These are phyloP conservation scores for Lactuca sativa DNA, from an alignment of 129 eudicot species.

Conservation along the genomic window DNA sequence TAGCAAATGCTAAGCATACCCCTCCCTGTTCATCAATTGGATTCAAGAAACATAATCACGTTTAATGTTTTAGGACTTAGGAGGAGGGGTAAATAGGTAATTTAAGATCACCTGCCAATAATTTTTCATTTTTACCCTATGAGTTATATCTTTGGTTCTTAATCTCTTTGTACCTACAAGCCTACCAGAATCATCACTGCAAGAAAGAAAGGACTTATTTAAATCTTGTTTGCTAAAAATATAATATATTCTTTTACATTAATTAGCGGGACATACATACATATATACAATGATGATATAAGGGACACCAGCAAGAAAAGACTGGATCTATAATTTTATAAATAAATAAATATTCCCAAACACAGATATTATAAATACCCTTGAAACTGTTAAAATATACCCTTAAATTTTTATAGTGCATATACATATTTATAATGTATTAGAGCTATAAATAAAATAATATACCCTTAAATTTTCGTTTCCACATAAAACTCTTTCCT, in stretches of 20 bases:
- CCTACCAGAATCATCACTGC: conserved; percentile 84
- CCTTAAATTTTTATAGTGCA: too few relatives aligned
- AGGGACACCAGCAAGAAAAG: conserved; percentile 97
- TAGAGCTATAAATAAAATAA: conserved; percentile 5
- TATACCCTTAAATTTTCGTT: conserved; percentile 98
- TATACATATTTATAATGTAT: not conserved
- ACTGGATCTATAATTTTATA: conserved; percentile 74
- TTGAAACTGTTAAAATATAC: not conserved
- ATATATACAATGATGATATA: conserved; percentile 89
- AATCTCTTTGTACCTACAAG: conserved; percentile 95
- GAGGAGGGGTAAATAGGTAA: not conserved
- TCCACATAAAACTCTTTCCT: conserved; percentile 96
- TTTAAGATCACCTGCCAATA: conserved; percentile 90
- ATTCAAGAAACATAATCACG: conserved; percentile 3
- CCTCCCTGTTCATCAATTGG: conserved; percentile 65
- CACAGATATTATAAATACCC: not conserved
- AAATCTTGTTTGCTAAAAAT: not conserved
- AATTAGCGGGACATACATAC: conserved; percentile 38
- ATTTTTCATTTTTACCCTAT: conserved; percentile 90
- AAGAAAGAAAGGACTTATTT: not conserved
- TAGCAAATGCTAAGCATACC: conserved; percentile 96
- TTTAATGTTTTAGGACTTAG: too few relatives aligned
- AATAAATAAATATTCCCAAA: conserved; percentile 11
- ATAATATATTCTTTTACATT: not conserved
- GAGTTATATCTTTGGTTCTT: conserved; percentile 94